phyloP scores from a whole-genome alignment of 2,329 filamentous ascomycete species.

The Penicillium hordei region DNA sequence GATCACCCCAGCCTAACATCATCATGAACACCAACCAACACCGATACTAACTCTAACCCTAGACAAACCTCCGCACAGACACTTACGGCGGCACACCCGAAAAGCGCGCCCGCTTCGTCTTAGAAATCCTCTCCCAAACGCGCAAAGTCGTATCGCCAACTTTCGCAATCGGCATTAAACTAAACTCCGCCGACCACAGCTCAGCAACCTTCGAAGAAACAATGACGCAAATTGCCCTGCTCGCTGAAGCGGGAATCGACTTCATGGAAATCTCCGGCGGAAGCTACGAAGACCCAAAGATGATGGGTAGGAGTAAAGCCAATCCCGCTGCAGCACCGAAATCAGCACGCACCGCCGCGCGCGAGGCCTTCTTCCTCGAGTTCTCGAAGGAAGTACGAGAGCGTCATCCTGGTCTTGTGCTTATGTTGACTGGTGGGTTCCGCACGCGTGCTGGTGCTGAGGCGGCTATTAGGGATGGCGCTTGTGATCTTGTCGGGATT shows the following conservation, averaged over 20 bases:
- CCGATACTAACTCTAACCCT: slow-evolving; percentile 1
- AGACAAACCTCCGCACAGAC: slow-evolving; percentile 51
- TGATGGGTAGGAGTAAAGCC: slow-evolving; percentile 33
- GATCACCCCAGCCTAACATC: not conserved
- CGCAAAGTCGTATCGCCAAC: slow-evolving; percentile 43
- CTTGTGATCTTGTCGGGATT: slow-evolving; percentile 53
- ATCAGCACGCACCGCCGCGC: slow-evolving; percentile 50
- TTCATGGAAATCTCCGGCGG: slow-evolving; percentile 70
- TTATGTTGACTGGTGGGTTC: slow-evolving; percentile 66
- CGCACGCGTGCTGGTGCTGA: slow-evolving; percentile 54
- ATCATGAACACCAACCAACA: not conserved
- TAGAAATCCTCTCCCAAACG: slow-evolving; percentile 47
- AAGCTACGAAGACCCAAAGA: slow-evolving; percentile 54
- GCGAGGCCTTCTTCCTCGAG: slow-evolving; percentile 69
- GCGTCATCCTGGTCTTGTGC: slow-evolving; percentile 45
- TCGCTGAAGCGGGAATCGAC: slow-evolving; percentile 52
- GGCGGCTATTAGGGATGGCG: slow-evolving; percentile 47
- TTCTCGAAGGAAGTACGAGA: slow-evolving; percentile 57
- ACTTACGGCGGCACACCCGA: slow-evolving; percentile 49
- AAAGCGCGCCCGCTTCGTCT: slow-evolving; percentile 49
- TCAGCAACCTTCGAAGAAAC: slow-evolving; percentile 48
- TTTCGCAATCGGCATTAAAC: slow-evolving; percentile 52
- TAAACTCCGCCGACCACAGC: slow-evolving; percentile 52
- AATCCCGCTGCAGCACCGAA: slow-evolving; percentile 25
- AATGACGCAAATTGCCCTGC: slow-evolving; percentile 57